A percentile compares a stretch with the other conserved stretches of the same genome.
Evolutionary conservation across 1,139 yeast species (phyloP).

Genomic region (Debaryomyces psychrophilus): DNA sequence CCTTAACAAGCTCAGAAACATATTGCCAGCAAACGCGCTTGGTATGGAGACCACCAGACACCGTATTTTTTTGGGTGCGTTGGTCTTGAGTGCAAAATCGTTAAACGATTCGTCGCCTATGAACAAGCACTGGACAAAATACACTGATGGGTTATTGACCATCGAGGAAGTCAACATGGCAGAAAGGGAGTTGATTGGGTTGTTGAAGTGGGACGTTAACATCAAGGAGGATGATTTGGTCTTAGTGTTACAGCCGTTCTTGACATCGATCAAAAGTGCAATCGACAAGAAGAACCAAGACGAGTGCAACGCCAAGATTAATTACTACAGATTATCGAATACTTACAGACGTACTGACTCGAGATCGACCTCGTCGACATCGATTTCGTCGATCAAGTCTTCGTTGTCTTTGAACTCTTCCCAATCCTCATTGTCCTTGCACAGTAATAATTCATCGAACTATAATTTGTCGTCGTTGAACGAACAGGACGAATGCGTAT

Average conservation of each 20-base stretch:
- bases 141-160: conserved; percentile 80
- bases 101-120: conserved; percentile 92
- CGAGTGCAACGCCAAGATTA: conserved; percentile 37
- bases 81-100: conserved; percentile 86
- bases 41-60: conserved; percentile 96
- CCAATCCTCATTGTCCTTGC: conserved; percentile 12
- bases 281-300: conserved; percentile 31
- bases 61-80: conserved; percentile 84
- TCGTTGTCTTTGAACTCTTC: conserved; percentile 17
- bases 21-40: conserved; percentile 84
- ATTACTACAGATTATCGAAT: conserved; percentile 44
- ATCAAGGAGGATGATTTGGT: conserved; percentile 72
- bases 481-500: conserved; percentile 2
- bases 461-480: conserved; percentile 9
- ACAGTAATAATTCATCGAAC: conserved; percentile 6
- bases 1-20: conserved; percentile 70
- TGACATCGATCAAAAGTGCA: conserved; percentile 63
- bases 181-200: conserved; percentile 81
- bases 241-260: conserved; percentile 70
- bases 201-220: conserved; percentile 81
- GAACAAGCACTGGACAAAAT: conserved; percentile 93
- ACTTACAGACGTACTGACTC: conserved; percentile 22
- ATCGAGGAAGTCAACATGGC: conserved; percentile 85
- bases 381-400: conserved; percentile 17
- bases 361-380: conserved; percentile 16